phyloP scores from a whole-genome alignment of 2,329 filamentous ascomycete species.

The Monosporascus sp. region DNA sequence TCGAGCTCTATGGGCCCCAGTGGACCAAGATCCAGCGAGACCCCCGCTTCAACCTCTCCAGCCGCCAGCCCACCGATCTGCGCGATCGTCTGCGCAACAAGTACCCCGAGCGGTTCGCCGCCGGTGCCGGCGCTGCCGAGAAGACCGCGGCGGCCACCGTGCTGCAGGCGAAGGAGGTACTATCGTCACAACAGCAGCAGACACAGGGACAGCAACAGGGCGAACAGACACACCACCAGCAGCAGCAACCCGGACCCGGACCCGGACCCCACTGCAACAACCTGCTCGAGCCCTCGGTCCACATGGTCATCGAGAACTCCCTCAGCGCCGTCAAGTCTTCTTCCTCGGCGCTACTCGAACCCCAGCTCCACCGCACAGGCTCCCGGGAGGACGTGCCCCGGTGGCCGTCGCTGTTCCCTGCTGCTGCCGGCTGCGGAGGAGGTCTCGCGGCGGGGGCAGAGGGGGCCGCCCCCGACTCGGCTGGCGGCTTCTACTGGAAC shows the following conservation, averaged over 20 bases:
- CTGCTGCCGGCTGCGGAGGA: conserved; percentile 4
- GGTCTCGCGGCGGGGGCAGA: conserved; percentile 1
- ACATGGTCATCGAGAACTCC: conserved; percentile 44
- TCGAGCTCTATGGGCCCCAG: conserved; percentile 55
- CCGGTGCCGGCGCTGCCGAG: too few relatives aligned
- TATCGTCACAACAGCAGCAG: too few relatives aligned
- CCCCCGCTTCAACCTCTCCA: conserved; percentile 51
- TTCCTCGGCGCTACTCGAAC: conserved; percentile 29
- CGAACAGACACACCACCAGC: too few relatives aligned
- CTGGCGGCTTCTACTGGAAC: conserved; percentile 37
- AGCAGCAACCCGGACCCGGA: background rate
- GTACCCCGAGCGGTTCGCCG: conserved; percentile 52
- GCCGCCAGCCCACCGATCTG: conserved; percentile 57
- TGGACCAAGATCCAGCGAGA: conserved; percentile 65
- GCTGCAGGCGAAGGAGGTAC: conserved; percentile 38
- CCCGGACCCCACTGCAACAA: conserved; percentile 25
- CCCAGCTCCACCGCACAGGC: conserved; percentile 33
- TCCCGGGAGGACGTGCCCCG: conserved; percentile 45
- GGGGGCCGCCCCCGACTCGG: background rate
- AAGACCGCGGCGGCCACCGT: conserved; percentile 48
- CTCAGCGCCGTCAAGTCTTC: conserved; percentile 31
- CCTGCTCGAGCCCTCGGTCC: conserved; percentile 47
- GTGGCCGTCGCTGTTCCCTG: conserved; percentile 32
- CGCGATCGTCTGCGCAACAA: conserved; percentile 61
- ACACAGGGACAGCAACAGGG: too few relatives aligned